phyloP scores from a whole-genome alignment of 345 rosid genomes.

The Arabis alpina region DNA sequence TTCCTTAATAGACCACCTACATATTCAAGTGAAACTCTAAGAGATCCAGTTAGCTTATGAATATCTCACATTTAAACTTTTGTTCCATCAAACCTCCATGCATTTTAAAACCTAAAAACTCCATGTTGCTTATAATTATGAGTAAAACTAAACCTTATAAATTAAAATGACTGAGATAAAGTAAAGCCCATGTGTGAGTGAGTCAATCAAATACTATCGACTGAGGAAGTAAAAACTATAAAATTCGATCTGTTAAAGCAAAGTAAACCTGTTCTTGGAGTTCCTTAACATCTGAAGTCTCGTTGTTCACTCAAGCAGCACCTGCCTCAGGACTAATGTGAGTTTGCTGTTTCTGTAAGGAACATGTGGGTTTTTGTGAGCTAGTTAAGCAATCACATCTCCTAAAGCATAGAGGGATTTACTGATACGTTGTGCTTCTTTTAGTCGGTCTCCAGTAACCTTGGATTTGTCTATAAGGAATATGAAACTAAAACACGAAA shows the following conservation, averaged over 20 bases:
- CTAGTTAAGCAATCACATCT: slow-evolving; percentile 96
- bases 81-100: too few species aligned
- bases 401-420: slow-evolving; percentile 95
- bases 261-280: slow-evolving; percentile 83
- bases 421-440: slow-evolving; percentile 95
- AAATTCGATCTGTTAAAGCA: slow-evolving; percentile 11
- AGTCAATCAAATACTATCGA: slow-evolving; percentile 21
- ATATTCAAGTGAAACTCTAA: too few species aligned
- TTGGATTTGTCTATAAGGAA: slow-evolving; percentile 88
- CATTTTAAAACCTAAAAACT: too few species aligned
- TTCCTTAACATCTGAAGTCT: slow-evolving; percentile 75
- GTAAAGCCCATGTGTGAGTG: neutral
- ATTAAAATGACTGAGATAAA: too few species aligned
- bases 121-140: too few species aligned
- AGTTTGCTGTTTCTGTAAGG: slow-evolving; percentile 98
- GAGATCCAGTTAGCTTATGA: too few species aligned
- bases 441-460: slow-evolving; percentile 88
- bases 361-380: slow-evolving; percentile 94
- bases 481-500: slow-evolving; percentile 8
- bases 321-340: slow-evolving; percentile 95
- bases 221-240: neutral
- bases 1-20: too few species aligned
- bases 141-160: too few species aligned
- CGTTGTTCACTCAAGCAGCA: slow-evolving; percentile 90
- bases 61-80: too few species aligned